Base-by-base conservation (phyloP, 768 basidiomycete species). In the Lactarius evosmus region DNA sequence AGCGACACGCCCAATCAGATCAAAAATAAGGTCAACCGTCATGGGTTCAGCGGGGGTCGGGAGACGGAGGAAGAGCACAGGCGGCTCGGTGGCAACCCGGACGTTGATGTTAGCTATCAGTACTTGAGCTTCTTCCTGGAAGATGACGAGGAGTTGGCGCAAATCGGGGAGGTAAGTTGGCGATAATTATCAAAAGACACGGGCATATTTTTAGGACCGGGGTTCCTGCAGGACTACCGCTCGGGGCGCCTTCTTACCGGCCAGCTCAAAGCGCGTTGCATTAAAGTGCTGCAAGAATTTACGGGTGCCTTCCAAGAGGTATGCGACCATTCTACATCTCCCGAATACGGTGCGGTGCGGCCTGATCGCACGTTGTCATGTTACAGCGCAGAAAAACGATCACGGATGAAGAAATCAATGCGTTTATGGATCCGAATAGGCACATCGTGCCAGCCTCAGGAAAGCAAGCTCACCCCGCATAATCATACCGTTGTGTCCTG, bases 41-140 rank as follows among this genome's bases (percentile, higher is more conserved):
- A 99, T 71, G 97, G 94, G 2, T 99, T 98, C 76, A 95, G 92
- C 1, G 97, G 97, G 11, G 97, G 97, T 25, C 81, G 85, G 73
- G 95, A 95, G 75, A 94, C 93, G n/a, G 89, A 93, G 75, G 96
- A 98, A 75, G 93, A 97, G 65, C 97, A 99, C 73, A 73, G 93
- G 66, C 82, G 79, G 70, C 76, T 89, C 19, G 97, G 97, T 4
- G 97, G 97, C 0, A 83, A 98, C 74, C 87, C 94, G 0, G 94
- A 98, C 58, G 94, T 98, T 22, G 97, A 99, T 74, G 93, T 99
- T 60, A 82, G 88, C 61, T 98, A 93, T 75, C 95, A 98, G 76
- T 99, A 97, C 74, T 74, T 99, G 67, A 83, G 86, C 12, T 98
- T 98, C 83, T 97, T 98, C 75, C 78, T 97, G 73, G 95, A 98